Base-by-base conservation (phyloP, 164 flowering plant species). In the Dillenia suffruticosa region DNA sequence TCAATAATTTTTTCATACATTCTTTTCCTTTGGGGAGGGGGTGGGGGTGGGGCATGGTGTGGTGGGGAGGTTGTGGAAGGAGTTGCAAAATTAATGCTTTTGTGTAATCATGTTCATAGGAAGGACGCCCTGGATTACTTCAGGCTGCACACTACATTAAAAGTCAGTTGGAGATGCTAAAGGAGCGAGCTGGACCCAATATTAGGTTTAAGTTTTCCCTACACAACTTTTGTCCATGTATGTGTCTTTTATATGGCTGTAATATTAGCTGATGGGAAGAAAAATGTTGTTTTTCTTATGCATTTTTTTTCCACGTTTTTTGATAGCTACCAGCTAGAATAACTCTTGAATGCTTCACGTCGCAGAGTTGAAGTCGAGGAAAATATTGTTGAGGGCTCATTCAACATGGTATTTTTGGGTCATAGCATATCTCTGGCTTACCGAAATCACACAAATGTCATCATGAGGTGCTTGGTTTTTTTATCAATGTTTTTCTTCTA, bases 291-390 rank as follows among this genome's bases (percentile, higher is more conserved):
- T 47, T 9, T 12, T 15, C 9, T 22, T 13, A n/a, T 47, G 14
- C 32, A 1, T 11, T 6, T 26, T 51, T 51, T 4, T 32, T 32
- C 40, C 6, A 32, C 5, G 40, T 32, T 7, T 32, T 32, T 32
- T 32, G 40, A 6, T 32, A 32, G 40, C 40, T 32, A 32, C 40
- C 40, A 32, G 6, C 40, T 4, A 32, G 40, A 24, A 51, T 53
- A 17, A 44, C 40, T 54, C 53, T 40, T 51, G 9, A 32, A 14
- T 1, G 46, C 17, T 63, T 54, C 47, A 11, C 5, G 55, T 63
- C 79, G 74, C 89, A 94, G 99, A 73, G 75, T 94, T 65, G 97
- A 89, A 77, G 72, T 94, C 51, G 97, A 91, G 68, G 95, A 91
- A 70, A 72, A 70, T 2, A 52, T 69, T 64, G 90, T 94, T 49